Base-by-base conservation (phyloP, 768 basidiomycete genomes). In the Lactarius indigo region DNA sequence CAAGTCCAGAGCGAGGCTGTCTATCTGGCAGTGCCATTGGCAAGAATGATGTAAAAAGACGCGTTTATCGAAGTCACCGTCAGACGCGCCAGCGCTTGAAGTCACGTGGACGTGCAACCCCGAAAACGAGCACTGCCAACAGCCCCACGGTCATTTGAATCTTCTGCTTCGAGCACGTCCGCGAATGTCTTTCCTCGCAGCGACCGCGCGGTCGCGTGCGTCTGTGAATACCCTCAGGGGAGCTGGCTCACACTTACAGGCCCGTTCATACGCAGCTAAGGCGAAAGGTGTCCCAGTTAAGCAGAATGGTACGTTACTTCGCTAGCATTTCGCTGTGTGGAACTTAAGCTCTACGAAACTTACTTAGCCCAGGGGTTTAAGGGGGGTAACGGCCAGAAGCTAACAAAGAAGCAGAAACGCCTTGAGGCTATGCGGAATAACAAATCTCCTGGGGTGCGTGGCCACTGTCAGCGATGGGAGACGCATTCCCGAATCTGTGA, bases 1-100 rank as follows among this genome's bases (percentile, higher is more conserved):
- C 77, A 28, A 92, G 81, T 1, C 90, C 90, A 1, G 90, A 91
- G 70, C 75, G 74, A 2, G 74, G 72, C 55, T 76, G 75, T 57
- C 64, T 65, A 47, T 65, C 59, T 31, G 41, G 39, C 30, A 64
- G 64, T 18, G 61, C 61, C 57, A 70, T 61, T 18, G 37, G 26
- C 33, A 13, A 41, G 28, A 28, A 35, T 13, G 65, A 37, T 42
- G 57, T 15, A 63, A 30, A 61, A n/a, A 17, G n/a, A 12, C 44
- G 28, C 56, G 65, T 65, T 55, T 10, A 42, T 64, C 5, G 7
- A 42, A 6, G 10, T 56, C 52, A 3, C 54, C 37, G 52, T 33
- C 7, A 9, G n/a, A 15, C 56, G 23, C 47, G 10, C n/a, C 5
- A 23, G 61, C 6, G 44, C 42, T 41, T 20, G 7, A 30, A 2